These are phyloP conservation scores for Nadsonia starkeyi-henricii DNA, from an alignment of 1,139 yeast genomes.

Conservation along the genomic window DNA sequence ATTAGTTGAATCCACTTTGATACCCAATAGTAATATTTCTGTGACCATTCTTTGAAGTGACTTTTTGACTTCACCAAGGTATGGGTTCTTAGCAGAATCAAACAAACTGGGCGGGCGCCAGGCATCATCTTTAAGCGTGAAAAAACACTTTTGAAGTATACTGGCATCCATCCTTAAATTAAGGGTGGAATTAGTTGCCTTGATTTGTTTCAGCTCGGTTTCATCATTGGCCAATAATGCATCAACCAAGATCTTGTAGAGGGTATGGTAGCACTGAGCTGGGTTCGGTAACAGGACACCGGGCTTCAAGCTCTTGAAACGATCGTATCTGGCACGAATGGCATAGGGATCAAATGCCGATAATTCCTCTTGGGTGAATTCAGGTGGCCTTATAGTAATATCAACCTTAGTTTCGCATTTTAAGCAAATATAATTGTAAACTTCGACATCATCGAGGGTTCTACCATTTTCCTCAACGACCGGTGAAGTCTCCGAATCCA, in stretches of 20 bases:
- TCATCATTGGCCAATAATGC: constrained; percentile 15
- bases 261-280: constrained; percentile 15
- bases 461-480: constrained; percentile 8
- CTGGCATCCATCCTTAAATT: constrained; percentile 31
- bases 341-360: constrained; percentile 12
- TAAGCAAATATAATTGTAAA: constrained; percentile 13
- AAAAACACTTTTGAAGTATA: constrained; percentile 33
- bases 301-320: constrained; percentile 14
- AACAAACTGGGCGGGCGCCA: constrained; percentile 46
- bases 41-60: not conserved
- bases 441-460: constrained; percentile 1
- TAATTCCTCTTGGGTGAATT: constrained; percentile 13
- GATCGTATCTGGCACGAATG: constrained; percentile 14
- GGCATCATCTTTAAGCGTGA: constrained; percentile 29
- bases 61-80: not conserved
- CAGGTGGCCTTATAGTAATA: constrained; percentile 16
- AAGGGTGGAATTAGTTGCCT: constrained; percentile 16
- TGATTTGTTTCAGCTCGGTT: constrained; percentile 13
- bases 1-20: not conserved
- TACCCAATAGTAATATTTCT: not conserved
- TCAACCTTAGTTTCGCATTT: constrained; percentile 11
- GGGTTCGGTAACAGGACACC: constrained; percentile 14
- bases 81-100: constrained; percentile 18
- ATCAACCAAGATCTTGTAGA: constrained; percentile 16
- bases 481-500: constrained; percentile 1